These are phyloP conservation scores for Colletotrichum karsti DNA, from an alignment of 2,329 filamentous ascomycete genomes.

Conservation along the genomic window DNA sequence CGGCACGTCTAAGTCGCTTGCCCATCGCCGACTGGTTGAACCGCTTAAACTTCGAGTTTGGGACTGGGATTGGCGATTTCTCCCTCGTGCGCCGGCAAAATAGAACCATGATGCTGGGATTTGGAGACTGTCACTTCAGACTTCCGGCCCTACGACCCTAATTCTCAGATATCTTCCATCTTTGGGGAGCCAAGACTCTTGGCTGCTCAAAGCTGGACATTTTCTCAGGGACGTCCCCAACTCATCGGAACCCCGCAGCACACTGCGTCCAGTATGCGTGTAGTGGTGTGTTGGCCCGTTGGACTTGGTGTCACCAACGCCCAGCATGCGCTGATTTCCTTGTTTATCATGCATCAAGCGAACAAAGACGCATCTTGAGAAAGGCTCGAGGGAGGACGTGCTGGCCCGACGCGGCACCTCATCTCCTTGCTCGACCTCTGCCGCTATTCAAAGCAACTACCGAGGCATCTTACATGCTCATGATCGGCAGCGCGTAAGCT, in stretches of 20 bases:
- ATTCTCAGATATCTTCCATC: neutral
- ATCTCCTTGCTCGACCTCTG: neutral
- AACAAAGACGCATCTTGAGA: neutral
- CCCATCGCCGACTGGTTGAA: neutral
- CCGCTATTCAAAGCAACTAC: neutral
- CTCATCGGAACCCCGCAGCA: constrained; percentile 9
- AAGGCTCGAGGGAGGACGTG: constrained; percentile 15
- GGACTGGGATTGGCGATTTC: neutral
- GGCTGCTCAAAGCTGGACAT: constrained; percentile 3
- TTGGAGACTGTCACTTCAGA: neutral
- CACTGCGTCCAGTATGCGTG: neutral
- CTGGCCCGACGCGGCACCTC: constrained; percentile 25
- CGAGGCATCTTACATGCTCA: neutral
- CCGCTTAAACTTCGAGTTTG: neutral
- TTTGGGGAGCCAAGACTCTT: constrained; percentile 21
- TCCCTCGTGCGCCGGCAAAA: neutral
- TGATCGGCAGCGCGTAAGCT: neutral
- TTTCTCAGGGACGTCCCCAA: neutral
- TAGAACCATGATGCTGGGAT: constrained; percentile 21
- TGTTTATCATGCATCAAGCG: neutral
- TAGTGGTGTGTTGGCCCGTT: neutral
- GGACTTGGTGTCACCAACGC: neutral
- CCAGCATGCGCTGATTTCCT: neutral
- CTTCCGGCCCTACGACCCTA: neutral
- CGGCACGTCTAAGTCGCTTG: neutral